Base-by-base conservation (phyloP, 2,329 filamentous ascomycete genomes). In the Fusarium siculi region DNA sequence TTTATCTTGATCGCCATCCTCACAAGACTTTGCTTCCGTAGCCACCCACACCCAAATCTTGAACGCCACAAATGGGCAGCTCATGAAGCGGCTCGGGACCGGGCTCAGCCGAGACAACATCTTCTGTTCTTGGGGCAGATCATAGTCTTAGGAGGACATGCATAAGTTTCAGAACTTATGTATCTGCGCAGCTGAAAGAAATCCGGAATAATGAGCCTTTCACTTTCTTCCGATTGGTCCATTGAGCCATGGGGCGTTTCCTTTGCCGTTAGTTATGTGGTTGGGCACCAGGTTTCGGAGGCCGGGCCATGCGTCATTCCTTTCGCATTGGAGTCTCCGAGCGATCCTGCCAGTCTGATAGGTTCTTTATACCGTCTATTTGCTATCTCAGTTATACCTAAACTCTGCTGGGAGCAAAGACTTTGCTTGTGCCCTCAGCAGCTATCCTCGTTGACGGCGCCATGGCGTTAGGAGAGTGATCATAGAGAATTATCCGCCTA, bases 361-460 rank as follows among this genome's bases (percentile, higher is more conserved):
- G 4, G 25, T 10, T 15, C 4, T 7, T 9, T 12, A 9, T 28
- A 10, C 4, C 18, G 5, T 4, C 9, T 7, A 7, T 2, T 19
- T 28, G 5, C 25, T 47, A 8, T n/a, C 23, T 25, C 6, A 9
- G 3, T 7, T 14, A 23, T 4, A 16, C 4, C 2, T 44, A 0
- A 2, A 14, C 16, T 21, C 11, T 12, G 19, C 21, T 6, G 14
- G 2, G 14, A 6, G 14, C 14, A 30, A 49, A 8, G 7, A 0
- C 0, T 30, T 30, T 18, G 0, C 14, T n/a, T 32, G 3, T 16
- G 10, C 1, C 9, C 28, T 12, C 14, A 7, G 5, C 0, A 3
- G 46, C 21, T 18, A 9, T 49, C 4, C 14, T 49, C 9, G 2
- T n/a, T 18, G 9, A 30, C 10, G 9, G 7, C 14, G 21, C 28